A percentile compares a stretch with the other conserved stretches of the same genome.
phyloP scores from a whole-genome alignment of 2,329 filamentous ascomycete genomes.

The Biscogniauxia mediterranea region DNA sequence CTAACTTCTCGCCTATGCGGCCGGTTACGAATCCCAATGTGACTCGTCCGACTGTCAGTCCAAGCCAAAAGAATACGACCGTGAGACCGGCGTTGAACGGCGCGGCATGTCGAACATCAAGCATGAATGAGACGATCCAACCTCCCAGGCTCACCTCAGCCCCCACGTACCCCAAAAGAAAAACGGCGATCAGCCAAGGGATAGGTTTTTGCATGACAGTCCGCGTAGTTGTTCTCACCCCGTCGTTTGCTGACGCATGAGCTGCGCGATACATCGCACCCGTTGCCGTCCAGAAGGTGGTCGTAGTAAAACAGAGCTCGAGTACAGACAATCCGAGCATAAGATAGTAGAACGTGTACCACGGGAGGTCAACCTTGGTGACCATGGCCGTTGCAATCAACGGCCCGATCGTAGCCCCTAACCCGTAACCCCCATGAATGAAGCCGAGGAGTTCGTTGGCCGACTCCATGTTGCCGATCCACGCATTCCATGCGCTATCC shows the following conservation, averaged over 20 bases:
- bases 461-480: conserved; percentile 68
- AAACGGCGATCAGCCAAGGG: conserved; percentile 71
- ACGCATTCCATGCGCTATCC: conserved; percentile 59
- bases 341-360: conserved; percentile 76
- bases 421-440: conserved; percentile 69
- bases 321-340: conserved; percentile 61
- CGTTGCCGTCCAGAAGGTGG: conserved; percentile 63
- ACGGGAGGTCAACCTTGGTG: conserved; percentile 57
- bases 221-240: conserved; percentile 45
- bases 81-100: conserved; percentile 73
- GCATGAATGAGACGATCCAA: conserved; percentile 87
- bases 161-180: conserved; percentile 77
- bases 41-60: conserved; percentile 72
- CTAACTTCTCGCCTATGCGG: conserved; percentile 67
- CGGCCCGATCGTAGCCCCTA: conserved; percentile 68
- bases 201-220: conserved; percentile 49
- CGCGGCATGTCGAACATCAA: conserved; percentile 66
- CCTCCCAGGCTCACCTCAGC: conserved; percentile 71
- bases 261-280: conserved; percentile 53
- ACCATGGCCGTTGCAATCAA: conserved; percentile 73
- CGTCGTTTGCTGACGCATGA: conserved; percentile 29
- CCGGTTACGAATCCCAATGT: conserved; percentile 75
- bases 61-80: conserved; percentile 81
- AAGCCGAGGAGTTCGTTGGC: conserved; percentile 73
- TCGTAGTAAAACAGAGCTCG: conserved; percentile 51